Evolutionary conservation across 1,284 basidiomycete genomes (phyloP).

Genomic region (Trametes sp.): DNA sequence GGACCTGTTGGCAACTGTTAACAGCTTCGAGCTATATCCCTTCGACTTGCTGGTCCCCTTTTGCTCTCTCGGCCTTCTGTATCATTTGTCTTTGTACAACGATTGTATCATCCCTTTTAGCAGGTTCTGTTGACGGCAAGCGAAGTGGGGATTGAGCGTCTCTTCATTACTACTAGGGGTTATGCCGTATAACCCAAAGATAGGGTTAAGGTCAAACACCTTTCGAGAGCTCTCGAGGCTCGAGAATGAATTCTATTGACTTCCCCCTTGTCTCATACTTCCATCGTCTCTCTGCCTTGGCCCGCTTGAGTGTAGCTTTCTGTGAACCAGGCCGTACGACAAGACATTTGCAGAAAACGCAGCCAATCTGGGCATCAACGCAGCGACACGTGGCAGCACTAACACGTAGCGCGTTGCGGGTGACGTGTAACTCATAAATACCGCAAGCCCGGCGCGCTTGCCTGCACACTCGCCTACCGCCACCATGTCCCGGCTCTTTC

Average conservation of each 20-base stretch:
- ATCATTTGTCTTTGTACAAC: no score
- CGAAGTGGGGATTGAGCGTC: no score
- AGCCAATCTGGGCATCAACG: slow-evolving; percentile 9
- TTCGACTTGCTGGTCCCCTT: no score
- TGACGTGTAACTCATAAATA: slow-evolving; percentile 33
- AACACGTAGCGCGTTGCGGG: slow-evolving; percentile 27
- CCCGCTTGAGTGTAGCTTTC: not conserved
- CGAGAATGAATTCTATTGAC: not conserved
- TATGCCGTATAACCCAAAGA: no score
- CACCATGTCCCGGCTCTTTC: slow-evolving; percentile 32
- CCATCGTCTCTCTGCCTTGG: not conserved
- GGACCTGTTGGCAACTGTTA: no score
- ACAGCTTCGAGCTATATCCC: no score
- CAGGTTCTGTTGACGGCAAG: no score
- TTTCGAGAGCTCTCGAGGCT: not conserved
- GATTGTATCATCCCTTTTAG: no score
- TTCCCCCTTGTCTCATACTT: not conserved
- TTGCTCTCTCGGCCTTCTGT: no score
- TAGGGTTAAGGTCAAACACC: not conserved
- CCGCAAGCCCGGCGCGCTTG: slow-evolving; percentile 19
- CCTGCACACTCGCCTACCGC: slow-evolving; percentile 20
- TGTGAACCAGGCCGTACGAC: no score
- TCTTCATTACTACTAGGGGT: no score
- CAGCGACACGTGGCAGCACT: slow-evolving; percentile 22
- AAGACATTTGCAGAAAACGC: not conserved